These are phyloP conservation scores for Tieghemostelium lacteum DNA, from an alignment of 78 protist genomes.

Conservation along the genomic window DNA sequence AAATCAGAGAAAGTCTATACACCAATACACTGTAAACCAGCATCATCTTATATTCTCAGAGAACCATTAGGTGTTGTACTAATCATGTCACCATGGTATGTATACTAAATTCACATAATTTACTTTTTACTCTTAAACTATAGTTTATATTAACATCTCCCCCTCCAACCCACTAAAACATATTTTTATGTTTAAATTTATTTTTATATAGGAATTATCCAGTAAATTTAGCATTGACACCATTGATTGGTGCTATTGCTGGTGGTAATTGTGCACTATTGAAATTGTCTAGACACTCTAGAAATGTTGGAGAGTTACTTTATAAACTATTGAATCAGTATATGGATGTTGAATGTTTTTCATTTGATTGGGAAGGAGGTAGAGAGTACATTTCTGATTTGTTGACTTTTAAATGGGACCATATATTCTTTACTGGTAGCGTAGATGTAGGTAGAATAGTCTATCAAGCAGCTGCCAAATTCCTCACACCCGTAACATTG, in stretches of 20 bases:
- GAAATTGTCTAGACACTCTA: slow-evolving; percentile 87
- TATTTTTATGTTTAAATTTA: not conserved
- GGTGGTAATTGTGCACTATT: slow-evolving; percentile 93
- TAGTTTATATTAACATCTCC: not conserved
- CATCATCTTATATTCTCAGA: slow-evolving; percentile 40
- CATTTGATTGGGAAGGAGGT: slow-evolving; percentile 67
- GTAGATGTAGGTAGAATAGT: slow-evolving; percentile 84
- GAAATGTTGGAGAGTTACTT: slow-evolving; percentile 33
- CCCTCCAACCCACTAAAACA: not conserved
- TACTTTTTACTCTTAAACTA: no score
- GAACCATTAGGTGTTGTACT: slow-evolving; percentile 96
- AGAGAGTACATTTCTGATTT: slow-evolving; percentile 69
- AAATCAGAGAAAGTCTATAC: slow-evolving; percentile 65
- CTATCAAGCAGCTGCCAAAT: slow-evolving; percentile 84
- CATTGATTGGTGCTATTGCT: slow-evolving; percentile 93
- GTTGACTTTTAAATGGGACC: slow-evolving; percentile 81
- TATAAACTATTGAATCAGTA: slow-evolving; percentile 47
- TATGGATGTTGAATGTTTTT: slow-evolving; percentile 51
- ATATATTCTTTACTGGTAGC: slow-evolving; percentile 89
- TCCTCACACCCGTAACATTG: slow-evolving; percentile 92
- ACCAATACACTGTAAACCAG: slow-evolving; percentile 57
- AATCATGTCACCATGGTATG: slow-evolving; percentile 93
- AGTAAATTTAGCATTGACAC: slow-evolving; percentile 74
- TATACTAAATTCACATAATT: not conserved
- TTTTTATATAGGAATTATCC: slow-evolving; percentile 68